phyloP scores from a whole-genome alignment of 2,329 filamentous ascomycete genomes.

The Venturia carpophila region DNA sequence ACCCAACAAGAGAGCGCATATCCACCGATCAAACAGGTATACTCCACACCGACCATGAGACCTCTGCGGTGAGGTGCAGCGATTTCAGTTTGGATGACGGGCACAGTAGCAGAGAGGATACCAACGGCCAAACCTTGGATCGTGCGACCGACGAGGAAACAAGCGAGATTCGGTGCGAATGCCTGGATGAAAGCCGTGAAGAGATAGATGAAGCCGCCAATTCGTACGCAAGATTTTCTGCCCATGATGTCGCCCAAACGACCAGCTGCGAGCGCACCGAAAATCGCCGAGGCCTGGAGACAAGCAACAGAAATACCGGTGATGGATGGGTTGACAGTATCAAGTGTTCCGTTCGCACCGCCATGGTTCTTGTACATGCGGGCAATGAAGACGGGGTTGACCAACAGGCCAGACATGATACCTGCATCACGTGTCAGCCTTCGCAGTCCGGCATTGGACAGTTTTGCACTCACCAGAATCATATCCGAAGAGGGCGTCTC shows the following conservation, averaged over 20 bases:
- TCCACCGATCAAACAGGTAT: conserved; percentile 32
- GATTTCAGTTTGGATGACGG: conserved; percentile 33
- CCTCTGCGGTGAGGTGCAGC: conserved; percentile 32
- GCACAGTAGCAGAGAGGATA: conserved; percentile 32
- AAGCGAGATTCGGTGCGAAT: conserved; percentile 30
- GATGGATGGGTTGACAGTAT: conserved; percentile 31
- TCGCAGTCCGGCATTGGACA: background rate
- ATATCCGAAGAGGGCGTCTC: conserved; percentile 37
- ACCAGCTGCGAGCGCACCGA: conserved; percentile 31
- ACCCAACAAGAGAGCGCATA: conserved; percentile 26
- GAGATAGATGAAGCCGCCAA: conserved; percentile 32
- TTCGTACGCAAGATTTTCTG: conserved; percentile 31
- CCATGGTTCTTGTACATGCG: conserved; percentile 35
- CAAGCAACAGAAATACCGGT: conserved; percentile 26
- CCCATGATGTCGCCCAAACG: conserved; percentile 33
- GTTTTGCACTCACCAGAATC: conserved; percentile 30
- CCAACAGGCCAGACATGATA: conserved; percentile 36
- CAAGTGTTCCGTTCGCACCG: conserved; percentile 29
- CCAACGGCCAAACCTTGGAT: conserved; percentile 32
- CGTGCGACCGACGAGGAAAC: conserved; percentile 30
- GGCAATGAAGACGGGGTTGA: conserved; percentile 35
- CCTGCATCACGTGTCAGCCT: conserved; percentile 23
- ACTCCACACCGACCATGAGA: conserved; percentile 36
- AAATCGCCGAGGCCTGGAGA: conserved; percentile 31
- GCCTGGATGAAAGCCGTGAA: conserved; percentile 25